Conservation (phyloP, 495 filamentous ascomycete species). For the Bryoglossum gracile region DNA sequence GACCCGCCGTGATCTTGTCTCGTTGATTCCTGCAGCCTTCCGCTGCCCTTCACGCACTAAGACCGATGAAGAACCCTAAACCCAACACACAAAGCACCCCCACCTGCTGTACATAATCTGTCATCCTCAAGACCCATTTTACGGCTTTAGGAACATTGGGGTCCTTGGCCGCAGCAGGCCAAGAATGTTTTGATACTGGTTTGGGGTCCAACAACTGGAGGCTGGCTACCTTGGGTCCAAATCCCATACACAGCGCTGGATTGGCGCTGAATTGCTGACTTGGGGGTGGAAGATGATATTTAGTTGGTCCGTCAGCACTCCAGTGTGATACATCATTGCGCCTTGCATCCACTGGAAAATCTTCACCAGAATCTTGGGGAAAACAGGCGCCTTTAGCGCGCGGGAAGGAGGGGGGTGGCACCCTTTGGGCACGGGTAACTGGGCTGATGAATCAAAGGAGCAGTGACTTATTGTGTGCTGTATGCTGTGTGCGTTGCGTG, state of each 20-base stretch:
- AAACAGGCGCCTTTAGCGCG: slow-evolving; percentile 21
- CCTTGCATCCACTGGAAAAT: slow-evolving; percentile 14
- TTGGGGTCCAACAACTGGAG: slow-evolving; percentile 5
- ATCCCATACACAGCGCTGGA: slow-evolving; percentile 2
- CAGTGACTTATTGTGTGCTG: not conserved
- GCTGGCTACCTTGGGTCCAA: not conserved
- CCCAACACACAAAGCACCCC: too few relatives aligned
- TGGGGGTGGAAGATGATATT: not conserved
- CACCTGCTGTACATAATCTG: slow-evolving; percentile 9
- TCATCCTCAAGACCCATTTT: not conserved
- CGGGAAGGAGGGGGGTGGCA: slow-evolving; percentile 3
- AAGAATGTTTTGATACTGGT: not conserved
- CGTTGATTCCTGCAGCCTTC: slow-evolving; percentile 19
- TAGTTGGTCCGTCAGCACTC: not conserved
- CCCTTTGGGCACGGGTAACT: not conserved
- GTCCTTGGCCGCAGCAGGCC: not conserved
- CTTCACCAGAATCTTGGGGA: slow-evolving; percentile 12
- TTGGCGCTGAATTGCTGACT: not conserved
- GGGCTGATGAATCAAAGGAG: not conserved
- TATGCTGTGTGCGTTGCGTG: not conserved
- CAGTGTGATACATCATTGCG: slow-evolving; percentile 17
- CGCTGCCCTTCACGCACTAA: slow-evolving; percentile 5
- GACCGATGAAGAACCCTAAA: not conserved
- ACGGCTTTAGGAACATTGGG: not conserved
- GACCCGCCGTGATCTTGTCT: too few relatives aligned